Evolutionary conservation across 1,284 basidiomycete genomes (phyloP), one percentile per base, ranked within the genome.

Genomic region (Jaminaea rosea): DNA sequence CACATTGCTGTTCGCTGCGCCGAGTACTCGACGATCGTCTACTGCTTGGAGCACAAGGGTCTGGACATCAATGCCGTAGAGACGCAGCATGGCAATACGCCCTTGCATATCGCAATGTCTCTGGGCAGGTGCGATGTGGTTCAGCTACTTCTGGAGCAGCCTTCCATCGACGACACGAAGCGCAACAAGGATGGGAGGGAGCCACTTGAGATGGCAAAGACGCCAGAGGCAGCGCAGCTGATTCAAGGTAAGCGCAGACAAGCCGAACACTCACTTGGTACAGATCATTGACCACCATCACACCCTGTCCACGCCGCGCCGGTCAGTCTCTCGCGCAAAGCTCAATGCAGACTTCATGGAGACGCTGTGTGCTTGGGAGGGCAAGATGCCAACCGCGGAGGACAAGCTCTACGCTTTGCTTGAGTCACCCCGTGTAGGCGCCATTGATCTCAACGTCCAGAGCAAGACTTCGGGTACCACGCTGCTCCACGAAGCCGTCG

Each of bases 1-100:
- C 88, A 90, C 69, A 81, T 93, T 31, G 88, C 89, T 3, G 84
- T 93, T 13, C 81, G 87, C 47, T 90, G 90, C 66, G 87, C 84
- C 65, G 60, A 84, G 79, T 46, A 24, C 47, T 28, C 83, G 41
- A 86, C 83, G 8, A 80, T 88, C 9, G 73, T 81, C 2, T 77
- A 88, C 5, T 78, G 92, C 13, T 77, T 90, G 45, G 79, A 82
- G 9, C 80, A 90, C 76, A 80, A 84, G 59, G 79, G 82, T 28
- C 84, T 66, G 41, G 49, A 72, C 55, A 47, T 65, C 44, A 71
- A 73, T 26, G 62, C 60, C 1, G 27, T 45, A 6, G 76, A 76
- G 39, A 29, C 59, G 0, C 66, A 73, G 31, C 55, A 63, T 11
- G 83, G 84, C 2, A 86, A 84, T 5, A 91, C 90, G 0, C 80